These are phyloP conservation scores for Xylariaceae sp. DNA, from an alignment of 2,329 filamentous ascomycete genomes.

Conservation along the genomic window DNA sequence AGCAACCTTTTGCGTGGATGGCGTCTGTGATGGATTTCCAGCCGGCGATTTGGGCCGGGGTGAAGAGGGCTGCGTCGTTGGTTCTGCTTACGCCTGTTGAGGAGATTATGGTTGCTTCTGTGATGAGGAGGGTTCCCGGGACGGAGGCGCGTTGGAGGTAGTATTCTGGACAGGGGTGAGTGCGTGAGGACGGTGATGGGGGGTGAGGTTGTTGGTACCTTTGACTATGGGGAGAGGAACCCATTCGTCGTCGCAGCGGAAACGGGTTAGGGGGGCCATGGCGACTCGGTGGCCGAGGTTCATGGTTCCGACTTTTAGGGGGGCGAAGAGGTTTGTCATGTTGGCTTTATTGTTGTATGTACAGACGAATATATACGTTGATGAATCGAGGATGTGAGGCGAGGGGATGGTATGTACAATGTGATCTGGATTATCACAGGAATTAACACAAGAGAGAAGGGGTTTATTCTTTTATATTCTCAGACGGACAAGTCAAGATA, in stretches of 20 bases:
- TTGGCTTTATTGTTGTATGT: not conserved
- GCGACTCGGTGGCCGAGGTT: slow-evolving; percentile 41
- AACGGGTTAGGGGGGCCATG: slow-evolving; percentile 46
- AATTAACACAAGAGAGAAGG: too few relatives aligned
- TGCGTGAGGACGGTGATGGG: not conserved
- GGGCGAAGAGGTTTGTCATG: slow-evolving; percentile 35
- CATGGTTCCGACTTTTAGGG: slow-evolving; percentile 38
- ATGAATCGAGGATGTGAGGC: not conserved
- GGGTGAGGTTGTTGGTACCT: slow-evolving; percentile 13
- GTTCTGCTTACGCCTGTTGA: slow-evolving; percentile 40
- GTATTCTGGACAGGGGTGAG: slow-evolving; percentile 25
- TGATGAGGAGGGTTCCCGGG: slow-evolving; percentile 47
- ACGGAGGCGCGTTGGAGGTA: slow-evolving; percentile 31
- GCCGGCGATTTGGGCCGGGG: slow-evolving; percentile 48
- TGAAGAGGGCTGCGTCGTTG: slow-evolving; percentile 55
- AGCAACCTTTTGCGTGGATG: slow-evolving; percentile 57
- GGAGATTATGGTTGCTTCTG: slow-evolving; percentile 52
- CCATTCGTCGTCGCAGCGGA: slow-evolving; percentile 41
- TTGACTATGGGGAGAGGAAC: slow-evolving; percentile 39
- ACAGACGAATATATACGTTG: not conserved
- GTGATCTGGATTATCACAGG: too few relatives aligned
- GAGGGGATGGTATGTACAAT: not conserved
- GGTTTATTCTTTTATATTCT: too few relatives aligned
- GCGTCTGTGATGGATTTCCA: slow-evolving; percentile 58
- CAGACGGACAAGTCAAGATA: too few relatives aligned